Evolutionary conservation across 2,329 filamentous ascomycete genomes (phyloP).

Genomic region (Cladophialophora carrionii): DNA sequence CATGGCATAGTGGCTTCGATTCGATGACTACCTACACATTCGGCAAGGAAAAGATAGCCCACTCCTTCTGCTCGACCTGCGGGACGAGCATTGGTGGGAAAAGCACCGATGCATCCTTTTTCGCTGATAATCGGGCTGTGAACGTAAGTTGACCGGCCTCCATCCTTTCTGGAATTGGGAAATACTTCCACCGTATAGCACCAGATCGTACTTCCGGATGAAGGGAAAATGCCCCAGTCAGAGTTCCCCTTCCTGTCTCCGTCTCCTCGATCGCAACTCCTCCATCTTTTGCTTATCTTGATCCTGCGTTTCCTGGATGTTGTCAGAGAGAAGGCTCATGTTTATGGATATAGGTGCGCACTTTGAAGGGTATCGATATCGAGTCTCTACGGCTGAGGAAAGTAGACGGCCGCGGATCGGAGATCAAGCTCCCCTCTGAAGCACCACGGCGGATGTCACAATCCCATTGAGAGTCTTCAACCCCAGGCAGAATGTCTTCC

Average conservation of each 20-base stretch:
- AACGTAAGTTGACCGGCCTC: conserved; percentile 38
- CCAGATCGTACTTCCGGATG: background rate
- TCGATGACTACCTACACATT: conserved; percentile 42
- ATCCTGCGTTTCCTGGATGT: background rate
- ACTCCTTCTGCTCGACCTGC: conserved; percentile 43
- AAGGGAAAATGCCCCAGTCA: background rate
- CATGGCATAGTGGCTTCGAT: conserved; percentile 36
- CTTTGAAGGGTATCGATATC: conserved; percentile 39
- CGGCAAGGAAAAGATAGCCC: conserved; percentile 38
- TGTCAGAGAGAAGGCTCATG: conserved; percentile 5
- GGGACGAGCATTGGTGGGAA: conserved; percentile 41
- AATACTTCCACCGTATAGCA: background rate
- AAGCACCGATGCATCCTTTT: conserved; percentile 38
- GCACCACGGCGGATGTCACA: conserved; percentile 6
- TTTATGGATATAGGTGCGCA: conserved; percentile 35
- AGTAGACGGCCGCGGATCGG: conserved; percentile 28
- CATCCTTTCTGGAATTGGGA: background rate
- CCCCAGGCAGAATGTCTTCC: background rate
- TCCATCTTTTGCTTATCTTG: background rate
- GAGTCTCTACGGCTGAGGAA: conserved; percentile 40
- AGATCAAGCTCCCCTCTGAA: conserved; percentile 7
- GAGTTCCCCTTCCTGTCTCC: background rate
- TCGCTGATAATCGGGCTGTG: conserved; percentile 38
- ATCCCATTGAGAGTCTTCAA: background rate
- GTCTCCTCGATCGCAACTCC: background rate